These are phyloP conservation scores for Stromatinia cepivora DNA, from an alignment of 2,329 filamentous ascomycete genomes.

Conservation along the genomic window DNA sequence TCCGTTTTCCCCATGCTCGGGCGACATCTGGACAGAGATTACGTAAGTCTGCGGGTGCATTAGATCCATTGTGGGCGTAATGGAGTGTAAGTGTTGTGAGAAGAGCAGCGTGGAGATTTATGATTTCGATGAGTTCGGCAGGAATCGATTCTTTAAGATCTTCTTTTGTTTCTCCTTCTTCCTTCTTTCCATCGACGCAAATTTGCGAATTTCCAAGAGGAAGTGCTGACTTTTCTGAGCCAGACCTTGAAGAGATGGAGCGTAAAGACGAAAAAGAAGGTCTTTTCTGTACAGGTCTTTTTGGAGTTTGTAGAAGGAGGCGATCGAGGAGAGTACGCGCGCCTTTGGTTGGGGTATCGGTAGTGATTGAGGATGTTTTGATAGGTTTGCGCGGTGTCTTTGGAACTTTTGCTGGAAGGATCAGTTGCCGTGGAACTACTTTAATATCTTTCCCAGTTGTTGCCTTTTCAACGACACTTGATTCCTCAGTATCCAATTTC, in stretches of 20 bases:
- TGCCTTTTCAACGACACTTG: slow-evolving; percentile 22
- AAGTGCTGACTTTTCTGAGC: slow-evolving; percentile 19
- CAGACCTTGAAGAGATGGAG: slow-evolving; percentile 28
- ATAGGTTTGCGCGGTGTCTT: slow-evolving; percentile 36
- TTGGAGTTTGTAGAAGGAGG: slow-evolving; percentile 33
- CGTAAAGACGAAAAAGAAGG: slow-evolving; percentile 31
- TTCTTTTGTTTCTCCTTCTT: slow-evolving; percentile 13
- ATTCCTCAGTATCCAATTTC: slow-evolving; percentile 31
- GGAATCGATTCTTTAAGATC: slow-evolving; percentile 43
- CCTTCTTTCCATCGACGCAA: slow-evolving; percentile 1
- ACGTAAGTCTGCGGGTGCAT: slow-evolving; percentile 63
- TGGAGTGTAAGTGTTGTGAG: slow-evolving; percentile 68
- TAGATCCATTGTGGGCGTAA: slow-evolving; percentile 65
- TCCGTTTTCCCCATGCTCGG: slow-evolving; percentile 70
- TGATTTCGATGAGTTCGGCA: slow-evolving; percentile 56
- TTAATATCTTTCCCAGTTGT: slow-evolving; percentile 26
- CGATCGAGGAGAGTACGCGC: slow-evolving; percentile 37
- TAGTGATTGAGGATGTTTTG: slow-evolving; percentile 24
- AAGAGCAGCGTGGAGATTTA: slow-evolving; percentile 65
- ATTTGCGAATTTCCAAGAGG: slow-evolving; percentile 22
- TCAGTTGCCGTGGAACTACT: slow-evolving; percentile 24
- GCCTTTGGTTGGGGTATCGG: slow-evolving; percentile 40
- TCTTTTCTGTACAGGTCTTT: slow-evolving; percentile 28
- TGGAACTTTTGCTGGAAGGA: slow-evolving; percentile 26
- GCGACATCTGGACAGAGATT: slow-evolving; percentile 62